Evolutionary conservation across 2,329 filamentous ascomycete species (phyloP), one percentile per base, ranked within the genome.

Genomic region (Aspergillus chevalieri): DNA sequence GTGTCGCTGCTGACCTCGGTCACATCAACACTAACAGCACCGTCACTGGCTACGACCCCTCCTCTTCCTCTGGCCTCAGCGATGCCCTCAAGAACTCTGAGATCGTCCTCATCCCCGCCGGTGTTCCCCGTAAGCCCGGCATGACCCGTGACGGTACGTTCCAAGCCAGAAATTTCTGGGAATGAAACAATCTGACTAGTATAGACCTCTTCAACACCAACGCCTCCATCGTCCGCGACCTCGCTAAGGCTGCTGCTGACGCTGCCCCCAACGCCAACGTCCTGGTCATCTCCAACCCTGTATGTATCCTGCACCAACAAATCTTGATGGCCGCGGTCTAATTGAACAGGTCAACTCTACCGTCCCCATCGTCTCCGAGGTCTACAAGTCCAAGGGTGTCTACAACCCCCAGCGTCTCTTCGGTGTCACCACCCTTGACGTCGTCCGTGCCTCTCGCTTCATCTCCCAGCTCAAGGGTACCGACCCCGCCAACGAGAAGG

Each of bases 321-420:
- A 6, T 19, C 30, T 26, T 19, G 17, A n/a, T 38, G 6, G 34
- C 38, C 21, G 15, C 10, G 17, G 17, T 19, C 49, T 58, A 49
- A 58, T 44, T 46, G 21, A 19, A 26, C 48, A 82, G 79, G 82
- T 98, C 79, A 98, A 98, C 89, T 96, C 90, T 65, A 98, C 93
- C 69, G 93, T 98, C 67, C 93, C 93, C 72, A 98, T 98, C 78
- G 86, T 85, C 71, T 86, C 89, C 71, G 93, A 97, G 83, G 85
- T 97, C 72, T 95, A 91, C 88, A 97, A 97, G 86, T 78, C 82
- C 73, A 81, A 78, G 65, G 90, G 90, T 63, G 92, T 97, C 79
- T 98, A 96, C 86, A 92, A 98, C 85, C 91, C 93, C 75, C 94
- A 94, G 86, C 89, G 88, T 69, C 89, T 98, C 65, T 98, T 98